These are phyloP conservation scores for Cubamyces sp. DNA, from an alignment of 768 basidiomycete species.

Conservation along the genomic window DNA sequence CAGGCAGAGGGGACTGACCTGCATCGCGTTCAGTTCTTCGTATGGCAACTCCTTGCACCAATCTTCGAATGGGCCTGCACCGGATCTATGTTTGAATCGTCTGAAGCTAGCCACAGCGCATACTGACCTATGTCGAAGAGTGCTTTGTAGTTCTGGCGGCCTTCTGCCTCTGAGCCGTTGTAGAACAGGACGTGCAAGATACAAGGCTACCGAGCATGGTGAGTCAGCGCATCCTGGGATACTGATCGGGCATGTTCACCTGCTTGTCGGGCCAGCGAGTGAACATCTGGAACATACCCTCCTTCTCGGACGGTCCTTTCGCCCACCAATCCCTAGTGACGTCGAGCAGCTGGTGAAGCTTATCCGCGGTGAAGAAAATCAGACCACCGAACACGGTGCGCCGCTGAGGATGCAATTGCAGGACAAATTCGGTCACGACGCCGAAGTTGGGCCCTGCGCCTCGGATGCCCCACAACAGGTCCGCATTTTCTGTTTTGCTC, in stretches of 20 bases:
- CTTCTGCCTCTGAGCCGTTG: conserved; percentile 55
- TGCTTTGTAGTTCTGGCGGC: conserved; percentile 45
- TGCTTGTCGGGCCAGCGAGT: conserved; percentile 44
- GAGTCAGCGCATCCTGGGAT: neutral
- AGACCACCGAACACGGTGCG: conserved; percentile 51
- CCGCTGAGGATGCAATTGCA: conserved; percentile 52
- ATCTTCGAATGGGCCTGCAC: conserved; percentile 48
- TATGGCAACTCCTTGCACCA: conserved; percentile 49
- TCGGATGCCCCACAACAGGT: conserved; percentile 57
- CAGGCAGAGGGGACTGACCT: conserved; percentile 33
- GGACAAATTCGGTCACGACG: conserved; percentile 55
- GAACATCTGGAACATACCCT: conserved; percentile 41
- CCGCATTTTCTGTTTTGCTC: conserved; percentile 35
- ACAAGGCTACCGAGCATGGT: conserved; percentile 38
- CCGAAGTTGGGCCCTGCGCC: conserved; percentile 61
- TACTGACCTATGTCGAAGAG: conserved; percentile 50
- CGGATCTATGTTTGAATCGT: too few relatives aligned
- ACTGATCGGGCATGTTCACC: conserved; percentile 33
- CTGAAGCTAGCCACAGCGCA: too few relatives aligned
- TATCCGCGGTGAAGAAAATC: conserved; percentile 40
- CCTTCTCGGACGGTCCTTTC: conserved; percentile 40
- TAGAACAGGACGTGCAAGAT: conserved; percentile 46
- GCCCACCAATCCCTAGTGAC: conserved; percentile 42
- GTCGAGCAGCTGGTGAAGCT: conserved; percentile 32
- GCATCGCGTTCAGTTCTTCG: conserved; percentile 45